phyloP scores from a whole-genome alignment of 2,329 filamentous ascomycete genomes.

The Periconia digitata region DNA sequence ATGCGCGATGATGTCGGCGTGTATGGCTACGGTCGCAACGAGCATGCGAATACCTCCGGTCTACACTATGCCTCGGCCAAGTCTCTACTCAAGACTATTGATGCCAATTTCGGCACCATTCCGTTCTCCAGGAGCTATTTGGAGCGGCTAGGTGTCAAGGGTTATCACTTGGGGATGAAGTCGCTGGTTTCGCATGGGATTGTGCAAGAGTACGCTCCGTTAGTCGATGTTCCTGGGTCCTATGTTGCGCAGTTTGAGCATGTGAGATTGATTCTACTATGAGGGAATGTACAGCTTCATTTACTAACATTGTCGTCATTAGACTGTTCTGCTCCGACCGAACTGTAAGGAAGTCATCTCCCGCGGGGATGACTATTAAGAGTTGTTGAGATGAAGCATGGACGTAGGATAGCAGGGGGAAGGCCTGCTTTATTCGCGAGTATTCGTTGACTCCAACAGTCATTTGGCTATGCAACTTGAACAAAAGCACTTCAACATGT shows the following conservation, averaged over 20 bases:
- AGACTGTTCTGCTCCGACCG: slow-evolving; percentile 36
- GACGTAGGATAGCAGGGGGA: slow-evolving; percentile 4
- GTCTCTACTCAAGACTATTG: slow-evolving; percentile 80
- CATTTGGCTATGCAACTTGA: background rate
- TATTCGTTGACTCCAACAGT: slow-evolving; percentile 23
- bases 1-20: slow-evolving; percentile 73
- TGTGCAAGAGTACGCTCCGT: slow-evolving; percentile 83
- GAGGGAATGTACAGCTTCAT: background rate
- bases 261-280: slow-evolving; percentile 57
- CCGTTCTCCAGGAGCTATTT: slow-evolving; percentile 88
- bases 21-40: slow-evolving; percentile 67
- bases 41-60: slow-evolving; percentile 69
- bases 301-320: slow-evolving; percentile 18
- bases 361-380: slow-evolving; percentile 79
- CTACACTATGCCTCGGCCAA: slow-evolving; percentile 79
- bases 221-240: slow-evolving; percentile 87
- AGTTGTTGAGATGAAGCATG: slow-evolving; percentile 1
- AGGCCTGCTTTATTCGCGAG: slow-evolving; percentile 3
- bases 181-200: slow-evolving; percentile 78
- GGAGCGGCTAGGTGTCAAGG: slow-evolving; percentile 84
- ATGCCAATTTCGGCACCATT: slow-evolving; percentile 91
- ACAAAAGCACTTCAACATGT: background rate
- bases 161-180: slow-evolving; percentile 88
- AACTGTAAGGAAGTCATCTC: slow-evolving; percentile 82
- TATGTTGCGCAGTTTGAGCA: slow-evolving; percentile 95